Conservation (phyloP, 2,329 filamentous ascomycete genomes). For the Fusarium oxysporum region DNA sequence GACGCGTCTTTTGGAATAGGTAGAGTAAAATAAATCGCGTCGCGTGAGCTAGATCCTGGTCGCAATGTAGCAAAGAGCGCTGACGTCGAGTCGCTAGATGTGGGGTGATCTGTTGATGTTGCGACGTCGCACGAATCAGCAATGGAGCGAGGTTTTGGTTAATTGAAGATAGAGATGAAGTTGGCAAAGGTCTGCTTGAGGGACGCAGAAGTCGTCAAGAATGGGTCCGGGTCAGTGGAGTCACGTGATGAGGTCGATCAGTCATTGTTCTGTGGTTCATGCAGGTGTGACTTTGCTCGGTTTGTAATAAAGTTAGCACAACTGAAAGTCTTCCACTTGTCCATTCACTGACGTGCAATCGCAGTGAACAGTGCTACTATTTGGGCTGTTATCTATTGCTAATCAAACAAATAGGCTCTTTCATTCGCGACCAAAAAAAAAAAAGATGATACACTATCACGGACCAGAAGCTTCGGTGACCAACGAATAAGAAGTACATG, state of each 20-base stretch:
- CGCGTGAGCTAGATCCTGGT: slow-evolving; percentile 33
- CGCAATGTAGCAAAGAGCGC: slow-evolving; percentile 27
- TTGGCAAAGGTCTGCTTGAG: slow-evolving; percentile 45
- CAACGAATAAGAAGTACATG: background rate
- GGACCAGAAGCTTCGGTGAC: slow-evolving; percentile 39
- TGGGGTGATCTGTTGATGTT: slow-evolving; percentile 23
- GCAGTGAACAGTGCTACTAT: background rate
- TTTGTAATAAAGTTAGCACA: slow-evolving; percentile 20
- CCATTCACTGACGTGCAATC: background rate
- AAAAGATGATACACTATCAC: slow-evolving; percentile 17
- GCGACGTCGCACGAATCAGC: slow-evolving; percentile 32
- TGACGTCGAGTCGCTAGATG: slow-evolving; percentile 24
- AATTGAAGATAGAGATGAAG: slow-evolving; percentile 40
- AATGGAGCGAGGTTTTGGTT: slow-evolving; percentile 39
- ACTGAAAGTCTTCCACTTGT: background rate
- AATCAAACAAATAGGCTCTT: slow-evolving; percentile 4
- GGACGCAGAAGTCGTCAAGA: slow-evolving; percentile 45
- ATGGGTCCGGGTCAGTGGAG: slow-evolving; percentile 38
- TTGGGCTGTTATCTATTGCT: slow-evolving; percentile 8
- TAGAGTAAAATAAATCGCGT: slow-evolving; percentile 41
- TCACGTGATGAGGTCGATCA: slow-evolving; percentile 44
- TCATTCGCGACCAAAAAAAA: slow-evolving; percentile 16
- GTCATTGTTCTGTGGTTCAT: slow-evolving; percentile 22
- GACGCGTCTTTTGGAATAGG: slow-evolving; percentile 40
- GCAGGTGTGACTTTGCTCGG: slow-evolving; percentile 1